A percentile compares a stretch with the other conserved stretches of the same genome.
These are phyloP conservation scores for Fusarium brevicatenulatum DNA, from an alignment of 2,329 filamentous ascomycete genomes.

Conservation along the genomic window DNA sequence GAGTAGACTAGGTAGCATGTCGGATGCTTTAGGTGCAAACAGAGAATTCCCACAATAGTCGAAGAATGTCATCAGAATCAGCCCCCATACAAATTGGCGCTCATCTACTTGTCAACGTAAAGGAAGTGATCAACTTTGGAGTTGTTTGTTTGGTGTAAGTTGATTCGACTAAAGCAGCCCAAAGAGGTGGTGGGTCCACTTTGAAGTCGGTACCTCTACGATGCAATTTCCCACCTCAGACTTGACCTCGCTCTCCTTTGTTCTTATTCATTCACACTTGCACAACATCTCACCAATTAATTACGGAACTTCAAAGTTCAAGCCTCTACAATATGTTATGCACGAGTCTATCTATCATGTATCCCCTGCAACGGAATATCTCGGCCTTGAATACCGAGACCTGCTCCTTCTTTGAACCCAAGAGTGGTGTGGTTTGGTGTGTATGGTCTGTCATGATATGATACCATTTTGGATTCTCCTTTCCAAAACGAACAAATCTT, in stretches of 20 bases:
- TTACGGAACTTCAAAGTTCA: background rate
- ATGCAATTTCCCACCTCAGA: background rate
- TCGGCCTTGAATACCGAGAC: conserved; percentile 11
- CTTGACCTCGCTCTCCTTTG: background rate
- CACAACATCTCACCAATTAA: background rate
- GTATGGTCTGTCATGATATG: conserved; percentile 6
- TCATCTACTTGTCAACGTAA: background rate
- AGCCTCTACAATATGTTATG: conserved; percentile 10
- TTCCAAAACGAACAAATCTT: conserved; percentile 11
- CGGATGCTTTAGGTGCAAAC: background rate
- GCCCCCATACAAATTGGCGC: background rate
- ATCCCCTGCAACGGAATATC: background rate
- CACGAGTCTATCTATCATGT: conserved; percentile 27
- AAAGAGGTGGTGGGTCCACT: conserved; percentile 26
- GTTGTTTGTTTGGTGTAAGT: conserved; percentile 15
- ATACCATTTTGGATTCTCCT: conserved; percentile 23
- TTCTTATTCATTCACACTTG: background rate
- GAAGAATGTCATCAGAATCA: background rate
- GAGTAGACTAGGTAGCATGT: too few relatives aligned
- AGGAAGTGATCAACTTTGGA: conserved; percentile 6
- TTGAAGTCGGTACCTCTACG: background rate
- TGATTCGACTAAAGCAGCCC: conserved; percentile 14
- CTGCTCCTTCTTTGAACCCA: conserved; percentile 10
- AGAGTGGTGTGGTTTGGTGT: conserved; percentile 21
- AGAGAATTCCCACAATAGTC: background rate